These are phyloP conservation scores for Cladosporium velox DNA, from an alignment of 2,329 filamentous ascomycete species.

Conservation along the genomic window DNA sequence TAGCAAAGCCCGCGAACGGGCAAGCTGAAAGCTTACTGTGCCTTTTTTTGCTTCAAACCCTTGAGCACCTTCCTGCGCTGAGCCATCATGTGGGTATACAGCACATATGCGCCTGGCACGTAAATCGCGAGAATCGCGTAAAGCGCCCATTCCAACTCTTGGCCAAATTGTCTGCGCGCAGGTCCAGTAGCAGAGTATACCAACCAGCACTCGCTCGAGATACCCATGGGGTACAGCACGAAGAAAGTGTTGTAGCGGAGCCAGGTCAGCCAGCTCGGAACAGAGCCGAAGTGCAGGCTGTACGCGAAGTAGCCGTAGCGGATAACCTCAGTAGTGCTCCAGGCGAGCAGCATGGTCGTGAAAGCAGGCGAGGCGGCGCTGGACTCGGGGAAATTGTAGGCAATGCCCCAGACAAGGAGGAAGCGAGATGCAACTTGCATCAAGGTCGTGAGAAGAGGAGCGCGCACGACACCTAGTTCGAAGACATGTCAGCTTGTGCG, in stretches of 20 bases:
- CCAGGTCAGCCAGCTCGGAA: constrained; percentile 72
- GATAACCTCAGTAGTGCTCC: constrained; percentile 88
- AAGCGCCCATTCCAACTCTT: constrained; percentile 59
- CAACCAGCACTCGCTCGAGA: constrained; percentile 81
- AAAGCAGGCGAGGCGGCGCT: constrained; percentile 62
- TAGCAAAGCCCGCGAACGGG: not conserved
- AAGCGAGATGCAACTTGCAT: constrained; percentile 90
- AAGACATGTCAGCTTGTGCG: not conserved
- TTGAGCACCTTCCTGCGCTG: constrained; percentile 81
- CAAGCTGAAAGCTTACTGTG: constrained; percentile 5
- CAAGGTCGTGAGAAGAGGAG: constrained; percentile 78
- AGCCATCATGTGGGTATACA: constrained; percentile 93
- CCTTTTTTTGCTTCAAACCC: constrained; percentile 54
- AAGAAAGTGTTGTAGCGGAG: constrained; percentile 90
- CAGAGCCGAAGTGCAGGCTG: constrained; percentile 57
- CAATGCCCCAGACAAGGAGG: constrained; percentile 84
- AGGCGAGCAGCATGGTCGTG: constrained; percentile 78
- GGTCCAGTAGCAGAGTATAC: constrained; percentile 69
- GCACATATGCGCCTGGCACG: constrained; percentile 79
- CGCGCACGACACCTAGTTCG: constrained; percentile 72
- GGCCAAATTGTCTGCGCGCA: constrained; percentile 46
- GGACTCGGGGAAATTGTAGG: constrained; percentile 70
- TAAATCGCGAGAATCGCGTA: constrained; percentile 71
- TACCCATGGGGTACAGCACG: constrained; percentile 88
- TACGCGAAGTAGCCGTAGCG: constrained; percentile 90